Evolutionary conservation across 2,329 filamentous ascomycete species (phyloP).

Genomic region (Helminthosporium solani): DNA sequence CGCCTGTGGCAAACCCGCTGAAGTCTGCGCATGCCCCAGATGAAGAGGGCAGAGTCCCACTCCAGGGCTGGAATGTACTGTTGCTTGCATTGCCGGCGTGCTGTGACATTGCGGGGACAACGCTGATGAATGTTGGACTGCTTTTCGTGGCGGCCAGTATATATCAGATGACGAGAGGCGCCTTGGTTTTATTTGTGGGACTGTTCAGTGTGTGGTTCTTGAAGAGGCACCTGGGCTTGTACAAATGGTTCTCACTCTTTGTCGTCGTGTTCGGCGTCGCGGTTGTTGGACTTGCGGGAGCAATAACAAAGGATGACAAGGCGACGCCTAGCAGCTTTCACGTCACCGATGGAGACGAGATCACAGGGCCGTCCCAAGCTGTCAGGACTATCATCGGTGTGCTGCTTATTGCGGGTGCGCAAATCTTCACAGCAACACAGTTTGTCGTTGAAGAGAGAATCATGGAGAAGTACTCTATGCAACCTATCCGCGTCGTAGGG

Average conservation of each 20-base stretch:
- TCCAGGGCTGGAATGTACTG: conserved; percentile 70
- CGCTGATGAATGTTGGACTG: conserved; percentile 93
- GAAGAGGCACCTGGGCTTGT: conserved; percentile 73
- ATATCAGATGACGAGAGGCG: conserved; percentile 97
- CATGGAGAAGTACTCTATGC: conserved; percentile 73
- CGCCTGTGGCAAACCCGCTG: conserved; percentile 56
- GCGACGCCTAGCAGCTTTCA: conserved; percentile 38
- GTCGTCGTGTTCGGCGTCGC: conserved; percentile 87
- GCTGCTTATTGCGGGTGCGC: conserved; percentile 85
- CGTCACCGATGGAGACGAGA: conserved; percentile 31
- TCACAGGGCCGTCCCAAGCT: conserved; percentile 55
- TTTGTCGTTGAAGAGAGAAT: conserved; percentile 97
- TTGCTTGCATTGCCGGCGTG: conserved; percentile 82
- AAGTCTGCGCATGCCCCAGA: conserved; percentile 44
- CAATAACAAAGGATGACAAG: conserved; percentile 70
- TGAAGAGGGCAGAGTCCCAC: conserved; percentile 57
- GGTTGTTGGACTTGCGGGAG: conserved; percentile 85
- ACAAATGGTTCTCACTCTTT: conserved; percentile 88
- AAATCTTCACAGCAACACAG: conserved; percentile 95
- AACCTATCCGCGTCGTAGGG: conserved; percentile 87
- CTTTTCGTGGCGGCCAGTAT: conserved; percentile 93
- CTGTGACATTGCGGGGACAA: conserved; percentile 93
- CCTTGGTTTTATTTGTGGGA: conserved; percentile 91
- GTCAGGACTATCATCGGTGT: conserved; percentile 77
- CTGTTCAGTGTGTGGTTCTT: conserved; percentile 93